Percentiles rank a stretch among this genome's conserved stretches.
phyloP scores from a whole-genome alignment of 441 rosid genomes.

The Codiaeum variegatum region DNA sequence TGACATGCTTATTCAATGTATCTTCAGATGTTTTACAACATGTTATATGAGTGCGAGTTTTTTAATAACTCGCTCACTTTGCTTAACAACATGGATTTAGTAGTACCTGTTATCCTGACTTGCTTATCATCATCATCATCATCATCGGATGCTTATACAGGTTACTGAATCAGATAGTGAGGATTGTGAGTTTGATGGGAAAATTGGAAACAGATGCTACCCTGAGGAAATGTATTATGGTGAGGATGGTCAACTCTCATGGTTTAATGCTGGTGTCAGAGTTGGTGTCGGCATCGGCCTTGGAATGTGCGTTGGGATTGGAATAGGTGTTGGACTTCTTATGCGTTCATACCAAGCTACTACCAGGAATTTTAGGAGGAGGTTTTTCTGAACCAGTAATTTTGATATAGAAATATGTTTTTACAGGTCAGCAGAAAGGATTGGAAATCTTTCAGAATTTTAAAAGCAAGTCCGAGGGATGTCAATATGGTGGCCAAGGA shows the following conservation, averaged over 20 bases:
- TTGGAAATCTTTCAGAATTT: conserved; percentile 23
- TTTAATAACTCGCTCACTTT: neutral
- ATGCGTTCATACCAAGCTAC: conserved; percentile 94
- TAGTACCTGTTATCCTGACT: neutral
- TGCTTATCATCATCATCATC: conserved; percentile 12
- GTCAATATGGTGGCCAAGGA: conserved; percentile 10
- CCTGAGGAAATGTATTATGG: conserved; percentile 67
- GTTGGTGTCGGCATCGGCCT: conserved; percentile 98
- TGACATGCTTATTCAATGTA: neutral
- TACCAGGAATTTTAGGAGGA: conserved; percentile 79
- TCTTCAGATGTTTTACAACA: neutral
- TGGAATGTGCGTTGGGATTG: conserved; percentile 91
- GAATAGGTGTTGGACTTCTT: conserved; percentile 89
- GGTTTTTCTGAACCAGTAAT: conserved; percentile 48
- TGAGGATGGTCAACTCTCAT: conserved; percentile 89
- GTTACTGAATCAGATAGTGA: conserved; percentile 43
- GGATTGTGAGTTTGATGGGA: conserved; percentile 55
- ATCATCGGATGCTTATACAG: conserved; percentile 35
- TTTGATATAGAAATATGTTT: neutral
- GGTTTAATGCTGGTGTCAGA: conserved; percentile 98
- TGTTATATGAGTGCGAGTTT: neutral
- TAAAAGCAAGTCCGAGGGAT: conserved; percentile 24
- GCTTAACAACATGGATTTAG: neutral
- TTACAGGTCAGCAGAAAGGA: neutral
- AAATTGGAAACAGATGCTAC: conserved; percentile 47